Conservation (phyloP, 2,329 filamentous ascomycete species). For the Arachnomyces sp. region DNA sequence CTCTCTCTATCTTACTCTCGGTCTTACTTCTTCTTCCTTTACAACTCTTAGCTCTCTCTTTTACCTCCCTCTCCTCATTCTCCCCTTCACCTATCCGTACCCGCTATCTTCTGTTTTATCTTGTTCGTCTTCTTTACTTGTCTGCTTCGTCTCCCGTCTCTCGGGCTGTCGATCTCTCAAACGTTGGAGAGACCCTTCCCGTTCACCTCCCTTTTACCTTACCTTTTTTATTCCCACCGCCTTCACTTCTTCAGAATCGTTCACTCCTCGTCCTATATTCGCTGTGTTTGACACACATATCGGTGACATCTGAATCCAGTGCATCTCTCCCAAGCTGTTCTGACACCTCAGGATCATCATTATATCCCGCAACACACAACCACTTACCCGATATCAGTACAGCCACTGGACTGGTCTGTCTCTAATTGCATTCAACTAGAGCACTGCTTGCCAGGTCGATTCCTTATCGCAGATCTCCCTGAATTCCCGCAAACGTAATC, state of each 20-base stretch:
- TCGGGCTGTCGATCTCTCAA: too few species aligned
- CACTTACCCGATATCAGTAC: conserved; percentile 26
- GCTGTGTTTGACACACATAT: conserved; percentile 38
- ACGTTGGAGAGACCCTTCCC: too few species aligned
- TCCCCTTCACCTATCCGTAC: conserved; percentile 13
- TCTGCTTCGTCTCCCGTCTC: conserved; percentile 7
- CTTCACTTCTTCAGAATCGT: too few species aligned
- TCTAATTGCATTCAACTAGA: conserved; percentile 25
- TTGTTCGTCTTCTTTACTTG: conserved; percentile 17
- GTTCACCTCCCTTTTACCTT: too few species aligned
- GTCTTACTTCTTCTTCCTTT: conserved; percentile 2
- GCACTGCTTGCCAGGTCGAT: conserved; percentile 19
- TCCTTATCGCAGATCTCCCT: conserved; percentile 6
- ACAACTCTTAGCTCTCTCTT: conserved; percentile 11
- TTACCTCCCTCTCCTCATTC: conserved; percentile 14
- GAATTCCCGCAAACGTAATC: conserved; percentile 38
- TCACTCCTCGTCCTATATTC: too few species aligned
- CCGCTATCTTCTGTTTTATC: conserved; percentile 11
- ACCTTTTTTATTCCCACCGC: too few species aligned
- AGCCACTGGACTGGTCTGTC: conserved; percentile 41
- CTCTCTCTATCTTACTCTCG: too few species aligned
- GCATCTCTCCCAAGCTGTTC: conserved; percentile 7
- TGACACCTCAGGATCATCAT: neutral
- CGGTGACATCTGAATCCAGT: conserved; percentile 21
- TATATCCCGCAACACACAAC: conserved; percentile 12